Base-by-base conservation (phyloP, 345 rosid species). In the Trapa bicornis region DNA sequence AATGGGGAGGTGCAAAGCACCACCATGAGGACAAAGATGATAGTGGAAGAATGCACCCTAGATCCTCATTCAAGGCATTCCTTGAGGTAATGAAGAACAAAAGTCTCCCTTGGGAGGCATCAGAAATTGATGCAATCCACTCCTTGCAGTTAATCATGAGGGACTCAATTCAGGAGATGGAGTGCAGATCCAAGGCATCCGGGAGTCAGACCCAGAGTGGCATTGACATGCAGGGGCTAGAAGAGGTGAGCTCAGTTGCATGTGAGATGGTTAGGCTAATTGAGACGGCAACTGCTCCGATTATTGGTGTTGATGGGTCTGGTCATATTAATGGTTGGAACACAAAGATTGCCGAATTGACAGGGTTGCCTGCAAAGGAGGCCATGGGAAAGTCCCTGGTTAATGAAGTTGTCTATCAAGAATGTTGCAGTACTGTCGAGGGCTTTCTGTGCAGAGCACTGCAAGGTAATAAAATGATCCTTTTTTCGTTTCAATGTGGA, bases 1-100 rank as follows among this genome's bases (percentile, higher is more conserved):
- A 87, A 78, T 92, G 96, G 98, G 92, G 95, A 58, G 96, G 92
- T 72, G 96, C 96, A 39, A 89, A 87, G 84, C 89, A 87, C 76
- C 88, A 81, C 56, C 91, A 83, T 0, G 75, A 80, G 48, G 74
- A 81, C 74, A 87, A 76, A 74, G 95, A 92, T 67, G 91, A 83
- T 47, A 81, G 73, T 8, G 87, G 80, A 66, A 85, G 79, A 68
- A 89, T 87, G 91, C 86, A 83, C 37, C 98, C 95, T 29, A 83
- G 98, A 66, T 83, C 89, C 48, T 92, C 98, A 1, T 89, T 89
- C 69, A 87, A 77, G 29, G 89, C 88, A 32, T 92, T 92, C 78
- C 89, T 92, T 58, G 91, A 92, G 83, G 89, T 89, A 67, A 85
- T 83, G 5, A 92, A 89, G 67, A 77, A 85, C 66, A 83, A 78